Base-by-base conservation (phyloP, 148 eudicot species). In the Arbutus unedo region DNA sequence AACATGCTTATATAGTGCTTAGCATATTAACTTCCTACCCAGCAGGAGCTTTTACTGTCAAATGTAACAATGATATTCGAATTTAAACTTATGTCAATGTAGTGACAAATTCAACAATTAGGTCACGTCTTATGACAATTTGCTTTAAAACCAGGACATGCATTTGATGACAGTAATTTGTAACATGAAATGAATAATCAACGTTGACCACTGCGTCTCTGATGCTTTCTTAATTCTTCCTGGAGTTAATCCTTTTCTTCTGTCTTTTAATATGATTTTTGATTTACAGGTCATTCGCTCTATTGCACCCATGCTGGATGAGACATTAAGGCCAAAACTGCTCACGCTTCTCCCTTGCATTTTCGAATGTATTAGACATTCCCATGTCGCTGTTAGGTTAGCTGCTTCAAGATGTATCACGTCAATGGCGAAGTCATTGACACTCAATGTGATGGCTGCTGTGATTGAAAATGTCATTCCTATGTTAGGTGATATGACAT, bases 381-480 rank as follows among this genome's bases (percentile, higher is more conserved):
- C 90, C 55, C 98, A 97, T 89, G 91, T 94, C 86, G 98, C 98
- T 84, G 96, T 97, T 67, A 94, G 99, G 88, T 81, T 97, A 83
- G 93, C 97, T 87, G 96, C 98, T 79, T 94, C 98, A 31, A 92
- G 97, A 86, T 97, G 99, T 76, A 90, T 97, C 83, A 91, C 97
- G 71, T 91, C 98, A 57, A 90, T 97, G 96, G 98, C 99, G 13
- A 97, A 94, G 88, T 90, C 98, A 84, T 92, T 92, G 95, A 90
- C 89, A 59, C 83, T 81, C 31, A 87, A 86, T 85, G 94, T 97
- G 62, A 97, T 97, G 99, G 95, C 86, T 38, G 84, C 91, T 57
- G 90, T 97, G 78, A 91, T 97, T 77, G 98, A 92, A 87, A 94
- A 91, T 85, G 97, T 91, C 43, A 86, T 97, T 79, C 96, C 98